A percentile compares a stretch with the other conserved stretches of the same genome.
phyloP scores from a whole-genome alignment of 805 yeast species.

The Spathaspora sp. region DNA sequence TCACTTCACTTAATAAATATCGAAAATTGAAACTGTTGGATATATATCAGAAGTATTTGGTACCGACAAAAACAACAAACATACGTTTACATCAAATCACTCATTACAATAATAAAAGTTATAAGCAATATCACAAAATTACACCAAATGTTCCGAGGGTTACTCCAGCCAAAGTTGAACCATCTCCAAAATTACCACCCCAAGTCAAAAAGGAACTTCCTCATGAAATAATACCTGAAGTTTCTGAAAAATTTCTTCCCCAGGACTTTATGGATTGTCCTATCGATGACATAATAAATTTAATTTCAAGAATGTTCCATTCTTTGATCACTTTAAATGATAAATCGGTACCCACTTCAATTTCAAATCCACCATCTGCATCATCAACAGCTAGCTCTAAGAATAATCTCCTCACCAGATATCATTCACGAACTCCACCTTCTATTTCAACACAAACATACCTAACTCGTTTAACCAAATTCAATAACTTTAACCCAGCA shows the following conservation, averaged over 20 bases:
- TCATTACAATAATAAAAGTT: conserved; percentile 1
- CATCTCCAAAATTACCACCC: background rate
- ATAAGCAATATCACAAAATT: background rate
- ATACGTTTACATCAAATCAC: conserved; percentile 1
- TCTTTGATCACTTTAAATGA: conserved; percentile 78
- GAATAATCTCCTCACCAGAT: conserved; percentile 60
- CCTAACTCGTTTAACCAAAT: conserved; percentile 70
- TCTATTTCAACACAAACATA: conserved; percentile 78
- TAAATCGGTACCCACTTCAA: conserved; percentile 33
- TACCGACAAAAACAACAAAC: conserved; percentile 4
- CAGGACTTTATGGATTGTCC: conserved; percentile 60
- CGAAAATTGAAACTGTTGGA: conserved; percentile 18
- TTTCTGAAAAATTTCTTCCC: conserved; percentile 30
- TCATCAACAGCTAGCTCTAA: conserved; percentile 11
- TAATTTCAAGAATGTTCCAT: conserved; percentile 77
- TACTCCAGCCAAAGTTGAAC: background rate
- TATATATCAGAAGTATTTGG: conserved; percentile 20
- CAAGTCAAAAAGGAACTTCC: background rate
- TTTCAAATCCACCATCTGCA: conserved; percentile 22
- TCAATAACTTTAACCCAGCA: conserved; percentile 81
- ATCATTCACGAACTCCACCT: conserved; percentile 93
- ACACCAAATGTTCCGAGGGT: background rate
- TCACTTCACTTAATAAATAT: conserved; percentile 14
- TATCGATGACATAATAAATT: conserved; percentile 61
- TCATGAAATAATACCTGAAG: background rate